phyloP scores from a whole-genome alignment of 805 yeast genomes.

The Jamesozyma spencerorum region DNA sequence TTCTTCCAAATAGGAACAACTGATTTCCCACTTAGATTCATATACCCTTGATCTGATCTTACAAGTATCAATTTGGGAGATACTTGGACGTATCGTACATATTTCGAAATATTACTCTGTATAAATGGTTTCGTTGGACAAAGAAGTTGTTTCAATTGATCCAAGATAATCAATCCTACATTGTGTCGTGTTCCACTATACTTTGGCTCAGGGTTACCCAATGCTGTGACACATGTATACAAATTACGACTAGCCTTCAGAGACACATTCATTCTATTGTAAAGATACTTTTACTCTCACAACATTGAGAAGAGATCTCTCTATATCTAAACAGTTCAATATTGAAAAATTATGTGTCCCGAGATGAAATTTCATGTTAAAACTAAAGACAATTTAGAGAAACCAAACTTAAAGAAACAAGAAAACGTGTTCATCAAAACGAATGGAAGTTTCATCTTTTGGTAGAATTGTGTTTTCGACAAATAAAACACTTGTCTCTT shows the following conservation, averaged over 20 bases:
- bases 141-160: conserved; percentile 27
- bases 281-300: too few species aligned
- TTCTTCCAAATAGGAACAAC: conserved; percentile 41
- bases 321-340: too few species aligned
- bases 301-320: too few species aligned
- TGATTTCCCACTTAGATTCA: conserved; percentile 66
- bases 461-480: too few species aligned
- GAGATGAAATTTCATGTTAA: too few species aligned
- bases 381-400: too few species aligned
- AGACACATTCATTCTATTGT: too few species aligned
- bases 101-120: not conserved
- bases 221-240: conserved; percentile 22
- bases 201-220: conserved; percentile 70
- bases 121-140: not conserved
- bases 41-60: conserved; percentile 42
- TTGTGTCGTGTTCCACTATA: conserved; percentile 64
- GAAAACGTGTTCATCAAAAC: too few species aligned
- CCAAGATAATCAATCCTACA: conserved; percentile 56
- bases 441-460: too few species aligned
- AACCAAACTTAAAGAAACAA: too few species aligned
- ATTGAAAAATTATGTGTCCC: too few species aligned
- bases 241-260: not conserved
- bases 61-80: conserved; percentile 32
- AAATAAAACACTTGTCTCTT: too few species aligned
- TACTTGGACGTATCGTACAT: conserved; percentile 9